phyloP scores from a whole-genome alignment of 352 stramenopile species.

The Blastocystis sp. region DNA sequence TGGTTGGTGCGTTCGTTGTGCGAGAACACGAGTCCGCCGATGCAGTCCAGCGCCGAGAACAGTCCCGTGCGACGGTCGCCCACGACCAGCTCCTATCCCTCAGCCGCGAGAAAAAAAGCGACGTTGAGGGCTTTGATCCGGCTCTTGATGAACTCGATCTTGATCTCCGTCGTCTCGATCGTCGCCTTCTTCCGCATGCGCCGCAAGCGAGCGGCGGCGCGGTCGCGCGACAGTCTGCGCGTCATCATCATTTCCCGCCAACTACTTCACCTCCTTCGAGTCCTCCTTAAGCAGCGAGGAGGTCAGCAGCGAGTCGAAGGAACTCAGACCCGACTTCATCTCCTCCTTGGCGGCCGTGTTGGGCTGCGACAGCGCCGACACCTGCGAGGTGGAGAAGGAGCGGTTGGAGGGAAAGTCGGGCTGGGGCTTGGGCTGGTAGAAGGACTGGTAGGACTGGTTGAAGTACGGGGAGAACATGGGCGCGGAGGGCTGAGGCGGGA shows the following conservation, averaged over 20 bases:
- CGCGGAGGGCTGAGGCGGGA: neutral
- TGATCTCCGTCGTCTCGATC: conserved; percentile 25
- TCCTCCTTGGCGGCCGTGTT: neutral
- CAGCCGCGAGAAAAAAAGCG: neutral
- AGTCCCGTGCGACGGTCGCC: neutral
- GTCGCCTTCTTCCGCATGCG: conserved; percentile 40
- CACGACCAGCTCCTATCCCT: neutral
- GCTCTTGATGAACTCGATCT: neutral
- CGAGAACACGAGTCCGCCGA: neutral
- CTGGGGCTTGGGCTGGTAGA: neutral
- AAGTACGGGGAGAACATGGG: conserved; percentile 34
- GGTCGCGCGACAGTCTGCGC: conserved; percentile 16
- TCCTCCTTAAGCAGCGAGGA: neutral
- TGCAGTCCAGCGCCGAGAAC: neutral
- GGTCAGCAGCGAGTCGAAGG: too few species aligned
- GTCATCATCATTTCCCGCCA: neutral
- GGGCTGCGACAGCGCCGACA: neutral
- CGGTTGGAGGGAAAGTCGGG: neutral
- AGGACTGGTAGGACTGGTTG: neutral
- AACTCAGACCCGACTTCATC: too few species aligned
- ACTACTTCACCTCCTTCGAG: neutral
- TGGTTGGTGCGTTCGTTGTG: neutral
- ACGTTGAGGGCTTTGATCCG: neutral
- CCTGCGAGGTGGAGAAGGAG: neutral
- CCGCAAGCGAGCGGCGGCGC: conserved; percentile 1